Conservation (phyloP, 192 early-diverging fungal species). For the Dissophora globulifera region DNA sequence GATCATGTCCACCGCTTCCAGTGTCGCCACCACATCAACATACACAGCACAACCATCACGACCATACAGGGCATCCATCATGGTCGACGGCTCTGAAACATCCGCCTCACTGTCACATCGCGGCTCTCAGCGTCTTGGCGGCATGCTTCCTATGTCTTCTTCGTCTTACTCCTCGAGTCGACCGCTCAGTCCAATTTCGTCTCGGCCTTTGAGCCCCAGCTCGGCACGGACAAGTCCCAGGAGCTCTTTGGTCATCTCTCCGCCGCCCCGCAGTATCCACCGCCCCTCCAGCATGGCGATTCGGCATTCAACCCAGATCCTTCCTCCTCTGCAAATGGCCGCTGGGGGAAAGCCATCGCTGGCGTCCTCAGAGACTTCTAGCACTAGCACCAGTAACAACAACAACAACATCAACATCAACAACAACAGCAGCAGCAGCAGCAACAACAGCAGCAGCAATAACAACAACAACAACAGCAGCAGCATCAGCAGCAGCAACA, state of each 20-base stretch:
- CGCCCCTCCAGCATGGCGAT: conserved; percentile 38
- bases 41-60: too few species aligned
- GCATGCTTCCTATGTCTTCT: too few species aligned
- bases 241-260: conserved; percentile 39
- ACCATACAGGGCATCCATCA: conserved; percentile 9
- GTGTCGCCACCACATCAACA: conserved; percentile 1
- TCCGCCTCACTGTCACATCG: not conserved
- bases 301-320: conserved; percentile 45
- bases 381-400: too few species aligned
- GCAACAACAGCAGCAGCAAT: too few species aligned
- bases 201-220: conserved; percentile 33
- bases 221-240: conserved; percentile 33
- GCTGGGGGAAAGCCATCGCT: conserved; percentile 19
- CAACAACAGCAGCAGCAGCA: too few species aligned
- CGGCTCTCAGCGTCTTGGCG: conserved; percentile 8
- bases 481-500: too few species aligned
- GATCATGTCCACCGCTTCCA: conserved; percentile 19
- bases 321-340: conserved; percentile 27
- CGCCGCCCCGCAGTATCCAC: conserved; percentile 39
- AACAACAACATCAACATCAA: too few species aligned
- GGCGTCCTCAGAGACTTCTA: not conserved
- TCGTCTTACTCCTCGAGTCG: too few species aligned
- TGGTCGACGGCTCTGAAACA: conserved; percentile 6
- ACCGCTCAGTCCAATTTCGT: conserved; percentile 28
- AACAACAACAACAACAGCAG: too few species aligned